Conservation (phyloP, 192 early-diverging fungal species). For the Entomortierella lignicola region DNA sequence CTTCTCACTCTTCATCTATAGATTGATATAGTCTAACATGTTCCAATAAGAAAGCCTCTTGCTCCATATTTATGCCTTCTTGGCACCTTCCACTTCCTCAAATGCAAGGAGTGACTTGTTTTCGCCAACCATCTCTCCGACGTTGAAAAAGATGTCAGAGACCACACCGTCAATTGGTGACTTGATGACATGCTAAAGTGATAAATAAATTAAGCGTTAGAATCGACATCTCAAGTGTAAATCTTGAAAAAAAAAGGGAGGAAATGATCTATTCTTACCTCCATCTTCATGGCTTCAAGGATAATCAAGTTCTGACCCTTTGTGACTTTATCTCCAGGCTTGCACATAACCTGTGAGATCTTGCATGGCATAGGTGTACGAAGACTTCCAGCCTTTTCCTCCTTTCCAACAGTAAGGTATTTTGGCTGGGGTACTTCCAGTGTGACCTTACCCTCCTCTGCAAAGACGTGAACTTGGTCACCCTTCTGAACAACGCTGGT, state of each 20-base stretch:
- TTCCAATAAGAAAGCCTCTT: background rate
- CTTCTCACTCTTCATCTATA: no score
- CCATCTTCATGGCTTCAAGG: conserved; percentile 99
- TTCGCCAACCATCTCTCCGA: conserved; percentile 90
- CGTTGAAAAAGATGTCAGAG: conserved; percentile 79
- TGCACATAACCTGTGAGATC: conserved; percentile 82
- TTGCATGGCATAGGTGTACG: conserved; percentile 98
- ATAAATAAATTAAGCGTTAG: conserved; percentile 6
- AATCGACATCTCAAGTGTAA: background rate
- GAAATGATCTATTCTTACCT: conserved; percentile 64
- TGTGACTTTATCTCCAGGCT: conserved; percentile 80
- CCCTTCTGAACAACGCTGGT: conserved; percentile 72
- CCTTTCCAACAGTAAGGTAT: conserved; percentile 60
- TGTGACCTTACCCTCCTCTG: conserved; percentile 58
- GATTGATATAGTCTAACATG: conserved; percentile 8
- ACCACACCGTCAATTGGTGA: conserved; percentile 80
- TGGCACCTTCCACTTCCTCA: conserved; percentile 57
- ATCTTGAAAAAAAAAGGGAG: conserved; percentile 4
- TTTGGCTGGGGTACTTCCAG: conserved; percentile 69
- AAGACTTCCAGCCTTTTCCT: conserved; percentile 70
- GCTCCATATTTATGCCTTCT: conserved; percentile 13
- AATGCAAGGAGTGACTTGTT: conserved; percentile 86
- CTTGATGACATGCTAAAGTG: conserved; percentile 80
- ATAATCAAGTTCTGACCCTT: conserved; percentile 86
- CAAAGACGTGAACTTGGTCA: conserved; percentile 54